Evolutionary conservation across 768 basidiomycete genomes (phyloP), one percentile per base, ranked within the genome.

Genomic region (Macrolepiota albuminosa): DNA sequence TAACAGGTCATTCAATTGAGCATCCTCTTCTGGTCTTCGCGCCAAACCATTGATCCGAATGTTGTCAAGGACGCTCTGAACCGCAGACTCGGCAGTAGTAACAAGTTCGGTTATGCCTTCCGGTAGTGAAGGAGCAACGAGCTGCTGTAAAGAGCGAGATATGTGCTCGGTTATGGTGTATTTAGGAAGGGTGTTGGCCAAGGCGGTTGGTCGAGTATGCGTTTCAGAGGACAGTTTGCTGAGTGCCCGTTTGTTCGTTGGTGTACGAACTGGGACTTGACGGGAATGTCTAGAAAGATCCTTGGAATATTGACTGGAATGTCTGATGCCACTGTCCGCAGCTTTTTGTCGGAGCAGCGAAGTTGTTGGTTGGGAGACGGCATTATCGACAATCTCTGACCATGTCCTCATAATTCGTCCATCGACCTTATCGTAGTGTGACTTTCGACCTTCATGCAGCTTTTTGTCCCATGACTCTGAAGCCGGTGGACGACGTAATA

Each of bases 391-490:
- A 29, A 24, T 49, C 59, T 85, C 84, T 45, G 89, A 89, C 34
- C 81, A 74, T 8, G 84, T 84, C 89, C 88, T 90, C 57, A 82
- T 83, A 14, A 86, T 76, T 55, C 82, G 74, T 16, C 88, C 88
- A 61, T 87, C 87, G 24, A 79, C 66, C 63, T 79, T 85, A 76
- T 95, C 94, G 70, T 80, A 70, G 72, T 91, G 91, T 4, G 88
- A 84, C 73, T 84, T 76, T 39, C 91, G 91, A 65, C 94, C 92
- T 66, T 93, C 91, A 31, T 89, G 88, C 46, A 92, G 77, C 56
- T 84, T 84, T 66, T 82, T 84, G 26, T 86, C 75, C 94, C 94
- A 95, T n/a, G 87, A 87, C 64, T 92, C 88, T n/a, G 90, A 87
- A 7, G 84, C 84, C 16, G 82, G 78, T n/a, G 82, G 79, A 31